phyloP scores from a whole-genome alignment of 352 stramenopile genomes.

The Phytopythium cucurbitacearum region DNA sequence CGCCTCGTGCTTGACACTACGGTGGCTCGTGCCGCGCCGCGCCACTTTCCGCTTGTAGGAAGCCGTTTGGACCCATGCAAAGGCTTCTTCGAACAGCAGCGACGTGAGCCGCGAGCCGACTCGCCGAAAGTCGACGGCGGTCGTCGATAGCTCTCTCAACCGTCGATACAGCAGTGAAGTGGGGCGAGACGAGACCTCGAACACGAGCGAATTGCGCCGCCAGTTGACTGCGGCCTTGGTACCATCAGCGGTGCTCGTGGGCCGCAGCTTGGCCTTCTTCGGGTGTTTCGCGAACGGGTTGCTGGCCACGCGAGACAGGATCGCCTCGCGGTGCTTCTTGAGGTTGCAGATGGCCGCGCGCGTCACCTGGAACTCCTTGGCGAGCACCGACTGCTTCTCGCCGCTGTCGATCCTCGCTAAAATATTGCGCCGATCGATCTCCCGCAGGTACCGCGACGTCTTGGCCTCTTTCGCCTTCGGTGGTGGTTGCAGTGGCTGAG shows the following conservation, averaged over 20 bases:
- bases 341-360: conserved; percentile 58
- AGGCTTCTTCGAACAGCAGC: conserved; percentile 26
- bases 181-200: background rate
- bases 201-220: background rate
- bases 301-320: conserved; percentile 32
- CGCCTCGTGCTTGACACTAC: conserved; percentile 9
- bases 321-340: conserved; percentile 37
- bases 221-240: background rate
- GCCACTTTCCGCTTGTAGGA: background rate
- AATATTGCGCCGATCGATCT: conserved; percentile 48
- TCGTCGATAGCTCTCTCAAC: conserved; percentile 9
- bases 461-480: conserved; percentile 12
- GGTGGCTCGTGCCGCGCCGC: background rate
- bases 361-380: conserved; percentile 57
- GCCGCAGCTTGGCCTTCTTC: conserved; percentile 12
- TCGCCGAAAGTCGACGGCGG: conserved; percentile 15
- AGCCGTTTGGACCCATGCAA: conserved; percentile 19
- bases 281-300: conserved; percentile 46
- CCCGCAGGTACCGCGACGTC: conserved; percentile 32
- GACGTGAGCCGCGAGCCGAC: conserved; percentile 30
- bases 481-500: background rate
- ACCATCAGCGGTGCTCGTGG: background rate
- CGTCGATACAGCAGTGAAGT: background rate
- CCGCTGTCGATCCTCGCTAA: conserved; percentile 31
- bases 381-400: conserved; percentile 42